These are phyloP conservation scores for Dactylellina cionopaga DNA, from an alignment of 2,329 filamentous ascomycete genomes.

Conservation along the genomic window DNA sequence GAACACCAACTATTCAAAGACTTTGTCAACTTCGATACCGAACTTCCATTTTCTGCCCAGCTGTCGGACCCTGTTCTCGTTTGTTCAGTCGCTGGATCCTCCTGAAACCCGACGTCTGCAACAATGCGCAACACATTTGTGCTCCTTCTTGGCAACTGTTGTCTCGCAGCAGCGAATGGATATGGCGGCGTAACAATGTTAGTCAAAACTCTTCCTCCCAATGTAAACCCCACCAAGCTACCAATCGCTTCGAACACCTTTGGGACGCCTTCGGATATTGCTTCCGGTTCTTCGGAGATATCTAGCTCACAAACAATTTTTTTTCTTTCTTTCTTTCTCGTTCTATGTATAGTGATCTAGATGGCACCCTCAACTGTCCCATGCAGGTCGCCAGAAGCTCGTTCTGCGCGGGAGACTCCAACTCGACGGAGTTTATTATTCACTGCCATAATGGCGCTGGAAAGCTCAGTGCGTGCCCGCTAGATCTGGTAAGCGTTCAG, in stretches of 20 bases:
- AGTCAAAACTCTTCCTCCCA: conserved; percentile 7
- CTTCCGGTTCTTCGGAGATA: too few species aligned
- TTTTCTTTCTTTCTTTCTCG: too few species aligned
- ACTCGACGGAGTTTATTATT: conserved; percentile 45
- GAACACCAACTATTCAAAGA: neutral
- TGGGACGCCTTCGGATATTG: too few species aligned
- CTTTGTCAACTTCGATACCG: conserved; percentile 5
- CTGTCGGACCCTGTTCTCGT: too few species aligned
- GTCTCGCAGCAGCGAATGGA: conserved; percentile 10
- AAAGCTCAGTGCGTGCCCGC: conserved; percentile 27
- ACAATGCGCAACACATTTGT: conserved; percentile 52
- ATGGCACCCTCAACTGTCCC: conserved; percentile 45
- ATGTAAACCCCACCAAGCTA: too few species aligned
- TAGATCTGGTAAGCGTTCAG: conserved; percentile 19
- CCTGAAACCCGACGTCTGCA: conserved; percentile 37
- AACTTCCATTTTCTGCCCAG: neutral
- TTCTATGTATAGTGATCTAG: conserved; percentile 27
- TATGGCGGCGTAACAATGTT: conserved; percentile 45
- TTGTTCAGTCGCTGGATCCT: neutral
- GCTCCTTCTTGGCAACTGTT: conserved; percentile 33
- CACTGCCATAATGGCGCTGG: conserved; percentile 29
- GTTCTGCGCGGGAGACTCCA: conserved; percentile 45
- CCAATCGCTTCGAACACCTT: too few species aligned
- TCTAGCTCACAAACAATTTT: too few species aligned
- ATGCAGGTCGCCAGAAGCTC: neutral